These are phyloP conservation scores for Podospora anserina DNA, from an alignment of 495 filamentous ascomycete species.

Conservation along the genomic window DNA sequence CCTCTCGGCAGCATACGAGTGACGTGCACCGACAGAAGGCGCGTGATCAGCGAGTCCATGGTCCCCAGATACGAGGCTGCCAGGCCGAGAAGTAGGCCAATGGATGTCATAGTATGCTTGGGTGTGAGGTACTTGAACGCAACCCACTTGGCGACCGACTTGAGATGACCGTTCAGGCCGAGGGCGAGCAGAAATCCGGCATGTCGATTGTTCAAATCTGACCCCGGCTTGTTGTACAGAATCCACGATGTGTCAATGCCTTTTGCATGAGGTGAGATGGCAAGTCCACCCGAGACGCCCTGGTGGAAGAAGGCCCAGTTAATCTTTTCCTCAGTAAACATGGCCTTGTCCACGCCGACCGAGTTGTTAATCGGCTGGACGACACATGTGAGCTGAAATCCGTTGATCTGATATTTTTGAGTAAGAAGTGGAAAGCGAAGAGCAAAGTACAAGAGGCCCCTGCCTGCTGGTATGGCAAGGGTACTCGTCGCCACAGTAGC, in stretches of 20 bases:
- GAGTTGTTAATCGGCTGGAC: constrained; percentile 90
- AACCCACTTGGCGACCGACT: constrained; percentile 91
- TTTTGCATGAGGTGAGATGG: constrained; percentile 83
- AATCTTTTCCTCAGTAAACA: constrained; percentile 90
- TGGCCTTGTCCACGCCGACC: constrained; percentile 75
- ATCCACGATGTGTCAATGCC: constrained; percentile 99
- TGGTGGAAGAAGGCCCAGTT: constrained; percentile 98
- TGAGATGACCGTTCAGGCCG: constrained; percentile 94
- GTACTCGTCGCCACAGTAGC: constrained; percentile 82
- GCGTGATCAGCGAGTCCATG: constrained; percentile 92
- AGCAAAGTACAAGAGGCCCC: constrained; percentile 79
- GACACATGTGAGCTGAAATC: constrained; percentile 82
- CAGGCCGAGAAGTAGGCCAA: constrained; percentile 86
- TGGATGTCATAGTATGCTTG: constrained; percentile 98
- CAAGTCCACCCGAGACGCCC: constrained; percentile 83
- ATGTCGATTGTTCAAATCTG: constrained; percentile 87
- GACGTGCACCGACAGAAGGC: constrained; percentile 95
- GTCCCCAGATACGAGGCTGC: constrained; percentile 92
- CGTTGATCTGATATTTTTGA: constrained; percentile 79
- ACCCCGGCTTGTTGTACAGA: constrained; percentile 86
- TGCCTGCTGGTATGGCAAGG: constrained; percentile 78
- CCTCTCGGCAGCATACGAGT: constrained; percentile 88
- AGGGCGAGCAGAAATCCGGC: constrained; percentile 89
- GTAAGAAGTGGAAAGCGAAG: constrained; percentile 81
- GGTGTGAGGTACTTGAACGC: constrained; percentile 98